Base-by-base conservation (phyloP, 2,329 filamentous ascomycete species). In the Colletotrichum salicis region DNA sequence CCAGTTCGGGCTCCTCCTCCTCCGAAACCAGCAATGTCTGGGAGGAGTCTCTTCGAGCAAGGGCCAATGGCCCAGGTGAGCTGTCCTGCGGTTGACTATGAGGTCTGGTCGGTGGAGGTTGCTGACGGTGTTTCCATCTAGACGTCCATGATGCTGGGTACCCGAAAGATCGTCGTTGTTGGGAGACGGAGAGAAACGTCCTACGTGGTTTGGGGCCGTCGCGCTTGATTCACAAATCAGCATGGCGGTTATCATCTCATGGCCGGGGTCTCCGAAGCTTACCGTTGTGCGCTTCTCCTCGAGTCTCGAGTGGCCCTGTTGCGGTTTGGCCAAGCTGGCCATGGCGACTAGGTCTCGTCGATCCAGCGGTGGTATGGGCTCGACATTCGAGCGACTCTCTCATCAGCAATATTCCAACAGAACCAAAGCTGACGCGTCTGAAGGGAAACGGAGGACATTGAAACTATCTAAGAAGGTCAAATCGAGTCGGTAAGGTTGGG, bases 251-350 rank as follows among this genome's bases (percentile, higher is more conserved):
- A 35, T 7, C 19, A 48, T 48, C 41, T n/a, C 15, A 48, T 13
- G 7, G 29, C 37, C 13, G 29, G 22, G 12, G 1, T 55, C 19
- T 55, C 12, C 5, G 51, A 15, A 24, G 45, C 5, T 12, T 35
- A 70, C 68, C 57, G 61, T 67, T 27, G 13, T 37, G 37, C 68
- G 68, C 29, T 52, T 70, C 24, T 67, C 63, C 4, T 67, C 63
- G 5, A 22, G 22, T 12, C 68, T 15, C 37, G 57, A 37, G 22
- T 67, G 63, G 51, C 35, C 51, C 29, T 61, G 48, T 31, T n/a
- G 4, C 45, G 57, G 48, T 19, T 57, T 57, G 56, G 63, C 63
- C 63, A 62, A 37, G 37, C 67, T 67, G 67, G 63, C 63, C 68
- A 70, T 70, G 31, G 51, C 57, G 63, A 54, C 35, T 52, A 57